These are phyloP conservation scores for Sporothrix inflata DNA, from an alignment of 2,329 filamentous ascomycete genomes.

Conservation along the genomic window DNA sequence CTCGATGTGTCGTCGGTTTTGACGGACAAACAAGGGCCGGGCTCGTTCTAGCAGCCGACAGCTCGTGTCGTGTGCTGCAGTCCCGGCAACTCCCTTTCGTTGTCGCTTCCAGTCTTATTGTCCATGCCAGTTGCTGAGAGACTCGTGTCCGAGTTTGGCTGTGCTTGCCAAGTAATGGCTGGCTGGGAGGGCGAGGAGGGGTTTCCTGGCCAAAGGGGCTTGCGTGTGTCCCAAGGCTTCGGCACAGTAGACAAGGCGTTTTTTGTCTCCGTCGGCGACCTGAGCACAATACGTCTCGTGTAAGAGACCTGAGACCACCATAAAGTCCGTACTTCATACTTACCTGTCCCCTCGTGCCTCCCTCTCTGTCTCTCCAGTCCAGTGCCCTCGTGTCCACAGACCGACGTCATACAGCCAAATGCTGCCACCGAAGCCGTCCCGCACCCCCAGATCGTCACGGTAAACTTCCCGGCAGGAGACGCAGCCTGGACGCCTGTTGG, in stretches of 20 bases:
- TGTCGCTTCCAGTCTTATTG: not conserved
- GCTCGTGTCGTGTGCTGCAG: not conserved
- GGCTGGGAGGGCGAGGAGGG: not conserved
- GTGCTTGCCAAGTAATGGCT: not conserved
- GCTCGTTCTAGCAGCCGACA: not conserved
- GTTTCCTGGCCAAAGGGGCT: not conserved
- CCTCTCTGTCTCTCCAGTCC: not conserved
- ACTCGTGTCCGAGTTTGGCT: not conserved
- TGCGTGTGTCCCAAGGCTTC: not conserved
- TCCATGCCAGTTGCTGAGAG: not conserved
- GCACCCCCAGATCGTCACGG: not conserved
- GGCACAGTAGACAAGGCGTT: slow-evolving; percentile 8
- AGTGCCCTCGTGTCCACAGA: not conserved
- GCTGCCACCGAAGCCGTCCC: not conserved
- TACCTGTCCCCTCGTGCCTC: no score
- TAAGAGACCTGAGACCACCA: not conserved
- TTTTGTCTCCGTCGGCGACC: not conserved
- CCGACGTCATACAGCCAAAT: not conserved
- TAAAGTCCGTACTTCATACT: no score
- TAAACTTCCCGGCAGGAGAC: not conserved
- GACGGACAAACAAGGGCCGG: not conserved
- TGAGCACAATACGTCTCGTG: not conserved
- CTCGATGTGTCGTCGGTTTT: slow-evolving; percentile 19
- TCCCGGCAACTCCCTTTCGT: not conserved
- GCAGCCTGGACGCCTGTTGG: not conserved